Evolutionary conservation across 1,284 basidiomycete genomes (phyloP), one percentile per base, ranked within the genome.

Genomic region (Cutaneotrichosporon sp.): DNA sequence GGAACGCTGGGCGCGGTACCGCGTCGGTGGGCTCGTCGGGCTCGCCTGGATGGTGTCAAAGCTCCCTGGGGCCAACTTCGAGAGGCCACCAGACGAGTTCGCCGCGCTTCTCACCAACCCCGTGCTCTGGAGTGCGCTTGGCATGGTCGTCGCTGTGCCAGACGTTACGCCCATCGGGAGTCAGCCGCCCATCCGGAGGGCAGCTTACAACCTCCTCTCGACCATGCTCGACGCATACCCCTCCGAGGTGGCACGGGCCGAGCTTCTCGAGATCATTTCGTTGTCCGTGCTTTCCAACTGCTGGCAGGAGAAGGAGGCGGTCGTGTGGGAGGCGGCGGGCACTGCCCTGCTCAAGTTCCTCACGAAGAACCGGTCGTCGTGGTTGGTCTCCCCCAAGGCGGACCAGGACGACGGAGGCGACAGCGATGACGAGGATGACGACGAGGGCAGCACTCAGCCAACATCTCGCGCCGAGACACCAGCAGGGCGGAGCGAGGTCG

Each of bases 281-380:
- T 69, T 78, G 1, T 86, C 85, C 0, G 81, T 89, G 6, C 79
- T 94, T 36, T 85, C 87, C 16, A 88, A 87, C 24, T 88, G 89
- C 7, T 94, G 90, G 88, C 79, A 85, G 0, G 92, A 95, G 72
- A 81, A 83, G 4, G 90, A 94, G 70, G 67, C 80, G 0, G 81
- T 80, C 1, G 91, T 93, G 0, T 86, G 89, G 71, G 76, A 81
- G 9, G 77, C 79, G 1, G 87, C 93, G 83, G 89, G 88, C 81
- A 84, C 85, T 29, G 87, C 89, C 0, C 72, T 92, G 31, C 80
- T 92, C 7, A 81, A 83, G 10, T 89, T 92, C 72, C 77, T 94
- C 49, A 86, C 85, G 75, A 87, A 85, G 52, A 86, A 84, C 68
- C 85, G 85, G 0, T 75, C 81, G 16, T 82, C 86, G 2, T 92